These are phyloP conservation scores for Aspergillus sergii DNA, from an alignment of 2,329 filamentous ascomycete genomes.

Conservation along the genomic window DNA sequence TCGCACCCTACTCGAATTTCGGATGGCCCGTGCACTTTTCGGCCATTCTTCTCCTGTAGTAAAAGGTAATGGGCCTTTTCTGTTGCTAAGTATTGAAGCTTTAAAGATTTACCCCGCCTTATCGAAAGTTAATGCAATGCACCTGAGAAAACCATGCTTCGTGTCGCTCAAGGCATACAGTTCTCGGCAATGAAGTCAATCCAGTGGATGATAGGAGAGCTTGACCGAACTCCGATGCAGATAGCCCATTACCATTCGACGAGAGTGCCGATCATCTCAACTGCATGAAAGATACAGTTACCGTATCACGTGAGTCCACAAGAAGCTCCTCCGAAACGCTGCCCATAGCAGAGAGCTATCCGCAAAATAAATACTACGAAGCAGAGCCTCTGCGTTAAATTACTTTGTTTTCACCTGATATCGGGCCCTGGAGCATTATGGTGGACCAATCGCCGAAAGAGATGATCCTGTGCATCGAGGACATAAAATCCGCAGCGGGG, in stretches of 20 bases:
- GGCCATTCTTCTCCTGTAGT: background rate
- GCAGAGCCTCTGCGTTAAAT: no score
- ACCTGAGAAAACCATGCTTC: no score
- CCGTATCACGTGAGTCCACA: background rate
- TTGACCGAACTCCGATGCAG: background rate
- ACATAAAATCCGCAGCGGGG: conserved; percentile 11
- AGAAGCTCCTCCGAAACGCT: background rate
- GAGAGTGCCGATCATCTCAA: background rate
- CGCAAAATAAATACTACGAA: background rate
- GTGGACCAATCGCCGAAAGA: background rate
- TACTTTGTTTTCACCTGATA: background rate
- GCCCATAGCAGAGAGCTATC: background rate
- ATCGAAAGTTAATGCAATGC: background rate
- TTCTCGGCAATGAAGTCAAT: background rate
- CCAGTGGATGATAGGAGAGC: background rate
- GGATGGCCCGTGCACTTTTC: background rate
- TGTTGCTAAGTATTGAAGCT: no score
- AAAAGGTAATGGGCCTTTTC: no score
- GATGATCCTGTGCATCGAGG: conserved; percentile 15
- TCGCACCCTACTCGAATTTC: background rate
- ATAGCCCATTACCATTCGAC: background rate
- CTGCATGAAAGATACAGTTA: background rate
- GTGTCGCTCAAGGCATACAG: background rate
- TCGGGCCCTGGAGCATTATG: background rate
- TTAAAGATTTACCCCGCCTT: background rate